phyloP scores from a whole-genome alignment of 768 basidiomycete species.

The Lactifluus hygrophoroides region DNA sequence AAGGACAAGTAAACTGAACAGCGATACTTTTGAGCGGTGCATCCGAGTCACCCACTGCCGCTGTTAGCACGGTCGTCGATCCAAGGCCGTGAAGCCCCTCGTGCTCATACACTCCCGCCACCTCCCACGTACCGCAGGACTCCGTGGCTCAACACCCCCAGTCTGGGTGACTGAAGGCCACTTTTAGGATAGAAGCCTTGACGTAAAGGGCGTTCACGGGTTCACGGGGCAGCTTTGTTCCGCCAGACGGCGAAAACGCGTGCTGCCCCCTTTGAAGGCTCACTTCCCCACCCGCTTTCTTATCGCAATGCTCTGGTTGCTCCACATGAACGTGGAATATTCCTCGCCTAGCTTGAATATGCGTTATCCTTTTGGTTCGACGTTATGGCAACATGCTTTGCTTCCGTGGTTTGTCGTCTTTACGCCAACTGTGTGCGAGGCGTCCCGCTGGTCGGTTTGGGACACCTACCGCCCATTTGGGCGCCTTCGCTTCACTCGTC shows the following conservation, averaged over 20 bases:
- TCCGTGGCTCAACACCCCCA: neutral
- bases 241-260: neutral
- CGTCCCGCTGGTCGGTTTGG: neutral
- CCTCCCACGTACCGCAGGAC: neutral
- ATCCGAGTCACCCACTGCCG: neutral
- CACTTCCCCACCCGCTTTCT: neutral
- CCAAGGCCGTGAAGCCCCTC: neutral
- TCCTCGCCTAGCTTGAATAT: neutral
- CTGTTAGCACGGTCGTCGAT: neutral
- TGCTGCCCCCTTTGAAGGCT: neutral
- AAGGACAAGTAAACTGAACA: neutral
- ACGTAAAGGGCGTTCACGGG: conserved; percentile 14
- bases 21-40: neutral
- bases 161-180: neutral
- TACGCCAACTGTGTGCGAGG: neutral
- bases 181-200: neutral
- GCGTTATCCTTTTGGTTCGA: neutral
- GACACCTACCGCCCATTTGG: neutral
- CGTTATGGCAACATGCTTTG: neutral
- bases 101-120: neutral
- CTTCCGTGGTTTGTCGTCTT: neutral
- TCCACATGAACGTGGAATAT: neutral
- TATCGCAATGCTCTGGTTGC: neutral
- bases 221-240: neutral
- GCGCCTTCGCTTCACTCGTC: neutral